Evolutionary conservation across 2,329 filamentous ascomycete species (phyloP), one percentile per base, ranked within the genome.

Genomic region (Botryotinia convoluta): DNA sequence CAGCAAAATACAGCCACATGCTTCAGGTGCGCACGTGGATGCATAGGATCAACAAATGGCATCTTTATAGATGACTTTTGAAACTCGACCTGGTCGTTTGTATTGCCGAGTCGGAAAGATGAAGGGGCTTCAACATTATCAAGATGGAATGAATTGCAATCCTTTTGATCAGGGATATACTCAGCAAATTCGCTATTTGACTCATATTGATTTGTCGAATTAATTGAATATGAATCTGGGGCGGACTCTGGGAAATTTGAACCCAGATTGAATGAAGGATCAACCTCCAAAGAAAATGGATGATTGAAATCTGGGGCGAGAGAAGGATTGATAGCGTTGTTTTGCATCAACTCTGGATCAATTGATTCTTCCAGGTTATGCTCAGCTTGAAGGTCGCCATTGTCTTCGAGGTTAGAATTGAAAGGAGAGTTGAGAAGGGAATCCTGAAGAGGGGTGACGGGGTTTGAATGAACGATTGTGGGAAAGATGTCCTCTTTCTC

Each of bases 21-120:
- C 35, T 48, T 12, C 16, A 54, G 18, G 26, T 67, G 48, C 3
- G 61, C 70, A 12, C 45, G 60, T 4, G 29, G 9, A 4, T 57
- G 57, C 60, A 71, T 64, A 18, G 69, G 32, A 26, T 65, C 69
- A 12, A 54, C 45, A 37, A 64, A 71, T 22, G 20, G n/a, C 8
- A 16, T 26, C 20, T 54, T 37, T 32, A 3, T 6, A 18, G 7
- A 16, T 29, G 44, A 3, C 14, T 42, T 71, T 5, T 10, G 51
- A 16, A 22, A 8, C 5, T 29, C 22, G 14, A 20, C 12, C 5
- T 12, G 10, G 22, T 35, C 16, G 12, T 26, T 14, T 4, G 45
- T 14, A 2, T 44, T 44, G 22, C 4, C 9, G 35, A 26, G 16
- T 42, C 9, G 20, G 35, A 5, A 26, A n/a, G 59, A 54, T 54